phyloP scores from a whole-genome alignment of 768 basidiomycete species.

The Kwoniella sp. region DNA sequence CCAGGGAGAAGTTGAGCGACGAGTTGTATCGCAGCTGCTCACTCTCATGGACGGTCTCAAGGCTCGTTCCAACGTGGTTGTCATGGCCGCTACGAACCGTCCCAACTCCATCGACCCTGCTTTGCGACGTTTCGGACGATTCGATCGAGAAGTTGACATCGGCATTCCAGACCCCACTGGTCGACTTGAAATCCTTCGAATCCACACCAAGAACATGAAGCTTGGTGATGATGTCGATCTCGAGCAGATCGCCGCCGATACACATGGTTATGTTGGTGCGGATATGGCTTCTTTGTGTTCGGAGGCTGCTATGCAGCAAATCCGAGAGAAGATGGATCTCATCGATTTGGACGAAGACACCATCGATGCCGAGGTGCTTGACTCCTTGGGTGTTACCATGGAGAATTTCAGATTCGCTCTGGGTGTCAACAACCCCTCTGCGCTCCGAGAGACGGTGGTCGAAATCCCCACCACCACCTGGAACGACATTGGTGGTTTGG shows the following conservation, averaged over 20 bases:
- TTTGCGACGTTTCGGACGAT: slow-evolving; percentile 95
- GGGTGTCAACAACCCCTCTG: slow-evolving; percentile 94
- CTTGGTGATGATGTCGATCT: slow-evolving; percentile 92
- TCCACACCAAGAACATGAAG: slow-evolving; percentile 99
- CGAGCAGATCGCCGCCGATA: slow-evolving; percentile 97
- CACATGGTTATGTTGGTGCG: slow-evolving; percentile 98
- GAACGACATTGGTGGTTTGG: slow-evolving; percentile 99
- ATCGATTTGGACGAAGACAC: slow-evolving; percentile 63
- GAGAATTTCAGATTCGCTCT: slow-evolving; percentile 99
- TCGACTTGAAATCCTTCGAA: slow-evolving; percentile 95
- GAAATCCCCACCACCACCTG: slow-evolving; percentile 98
- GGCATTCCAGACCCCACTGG: slow-evolving; percentile 99
- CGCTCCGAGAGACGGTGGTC: slow-evolving; percentile 97
- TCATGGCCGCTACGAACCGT: slow-evolving; percentile 88
- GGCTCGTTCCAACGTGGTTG: slow-evolving; percentile 97
- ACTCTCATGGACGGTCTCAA: slow-evolving; percentile 99
- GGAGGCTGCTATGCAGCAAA: slow-evolving; percentile 99
- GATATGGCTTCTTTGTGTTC: slow-evolving; percentile 97
- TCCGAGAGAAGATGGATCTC: slow-evolving; percentile 97
- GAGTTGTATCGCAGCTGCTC: slow-evolving; percentile 95
- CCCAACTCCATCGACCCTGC: slow-evolving; percentile 99
- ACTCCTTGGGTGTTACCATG: slow-evolving; percentile 98
- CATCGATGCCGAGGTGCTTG: slow-evolving; percentile 97
- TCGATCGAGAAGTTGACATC: slow-evolving; percentile 99
- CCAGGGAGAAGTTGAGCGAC: slow-evolving; percentile 98